These are phyloP conservation scores for Sarocladium strictum DNA, from an alignment of 2,329 filamentous ascomycete genomes.

Conservation along the genomic window DNA sequence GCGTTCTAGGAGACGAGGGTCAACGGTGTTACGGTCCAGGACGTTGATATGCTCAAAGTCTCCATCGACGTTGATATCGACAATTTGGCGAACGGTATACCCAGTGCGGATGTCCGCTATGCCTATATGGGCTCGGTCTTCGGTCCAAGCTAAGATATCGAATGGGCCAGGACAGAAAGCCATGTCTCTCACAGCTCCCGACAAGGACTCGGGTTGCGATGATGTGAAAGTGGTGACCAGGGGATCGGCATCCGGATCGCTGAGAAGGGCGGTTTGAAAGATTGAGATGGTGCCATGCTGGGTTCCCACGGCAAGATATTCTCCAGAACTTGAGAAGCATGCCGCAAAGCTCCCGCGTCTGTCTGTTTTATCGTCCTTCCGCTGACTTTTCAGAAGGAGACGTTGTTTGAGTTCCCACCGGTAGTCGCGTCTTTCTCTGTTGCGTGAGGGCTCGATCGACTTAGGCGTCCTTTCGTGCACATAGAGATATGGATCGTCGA, in stretches of 20 bases:
- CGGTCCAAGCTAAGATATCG: slow-evolving; percentile 90
- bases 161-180: slow-evolving; percentile 84
- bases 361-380: slow-evolving; percentile 45
- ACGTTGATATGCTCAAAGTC: slow-evolving; percentile 51
- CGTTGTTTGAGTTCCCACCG: slow-evolving; percentile 46
- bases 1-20: slow-evolving; percentile 44
- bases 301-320: slow-evolving; percentile 68
- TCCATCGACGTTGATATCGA: slow-evolving; percentile 56
- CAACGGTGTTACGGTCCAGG: slow-evolving; percentile 48
- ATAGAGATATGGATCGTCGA: slow-evolving; percentile 82
- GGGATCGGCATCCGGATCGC: slow-evolving; percentile 43
- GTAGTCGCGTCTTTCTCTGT: slow-evolving; percentile 25
- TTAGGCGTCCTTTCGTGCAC: slow-evolving; percentile 57
- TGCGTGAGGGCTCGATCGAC: slow-evolving; percentile 1
- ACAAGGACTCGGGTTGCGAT: slow-evolving; percentile 62
- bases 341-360: slow-evolving; percentile 69
- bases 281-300: slow-evolving; percentile 76
- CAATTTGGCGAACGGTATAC: slow-evolving; percentile 61
- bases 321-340: slow-evolving; percentile 67
- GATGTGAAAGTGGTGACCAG: slow-evolving; percentile 73
- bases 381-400: slow-evolving; percentile 54
- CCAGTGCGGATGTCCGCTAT: slow-evolving; percentile 66
- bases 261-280: slow-evolving; percentile 53
- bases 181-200: slow-evolving; percentile 85
- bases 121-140: slow-evolving; percentile 73